Base-by-base conservation (phyloP, 345 rosid genomes). In the Rhizophora mangle region DNA sequence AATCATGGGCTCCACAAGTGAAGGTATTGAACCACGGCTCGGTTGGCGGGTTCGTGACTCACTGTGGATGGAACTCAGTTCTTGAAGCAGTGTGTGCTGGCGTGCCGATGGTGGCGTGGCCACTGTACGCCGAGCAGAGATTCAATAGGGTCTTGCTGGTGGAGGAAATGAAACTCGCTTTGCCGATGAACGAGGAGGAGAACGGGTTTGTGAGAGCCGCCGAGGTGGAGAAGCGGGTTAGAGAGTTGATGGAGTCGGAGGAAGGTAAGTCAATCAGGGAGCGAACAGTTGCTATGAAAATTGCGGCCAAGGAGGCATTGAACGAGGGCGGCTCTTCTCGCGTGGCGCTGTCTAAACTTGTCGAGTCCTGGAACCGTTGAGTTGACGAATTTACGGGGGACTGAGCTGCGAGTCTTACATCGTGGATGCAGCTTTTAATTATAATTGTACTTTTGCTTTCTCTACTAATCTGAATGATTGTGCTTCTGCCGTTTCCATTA, bases 51-150 rank as follows among this genome's bases (percentile, higher is more conserved):
- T 88, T 88, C 37, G 89, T 87, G 39, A 88, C 84, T 61, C 95
- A 88, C 68, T 82, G 92, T 29, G 92, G 97, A 2, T 91, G 90
- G 95, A 91, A 87, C 68, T 86, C 92, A 1, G 69, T 80, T 24
- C 84, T 91, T 0, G 97, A 87, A 72, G 76, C 89, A 0, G 73
- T 87, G 36, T 69, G 78, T 6, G 85, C 85, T 0, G 92, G 93
- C 1, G 81, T 82, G 53, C 86, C 84, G 0, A 78, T 86, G 88
- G 54, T 86, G 29, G 88, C 84, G 0, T 86, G 85, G 90, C 90
- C 88, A 0, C 68, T 82, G 7, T 82, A 86, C 18, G 85, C 84
- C 1, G 90, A 82, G 74, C 88, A 84, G 46, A 67, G 59, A 70
- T 20, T 71, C 26, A 86, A 71, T 8, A 68, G 3, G 69, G 71